Percentiles rank a stretch among this genome's conserved stretches.
Conservation (phyloP, 179 eudicot genomes). For the Amaranthus tricolor region DNA sequence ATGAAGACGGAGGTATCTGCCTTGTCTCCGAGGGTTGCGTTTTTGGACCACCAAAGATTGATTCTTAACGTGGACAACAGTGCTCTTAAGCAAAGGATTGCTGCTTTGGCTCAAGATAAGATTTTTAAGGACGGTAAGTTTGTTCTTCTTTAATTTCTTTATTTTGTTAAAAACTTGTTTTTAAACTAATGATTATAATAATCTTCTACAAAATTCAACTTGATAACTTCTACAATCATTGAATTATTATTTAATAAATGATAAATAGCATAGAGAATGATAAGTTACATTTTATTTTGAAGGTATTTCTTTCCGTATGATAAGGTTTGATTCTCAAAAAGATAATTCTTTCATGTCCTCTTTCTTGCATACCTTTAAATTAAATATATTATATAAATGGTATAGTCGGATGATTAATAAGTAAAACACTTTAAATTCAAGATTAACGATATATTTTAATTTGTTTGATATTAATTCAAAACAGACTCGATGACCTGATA, state of each 20-base stretch:
- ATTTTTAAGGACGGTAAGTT: conserved; percentile 83
- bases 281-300: no score
- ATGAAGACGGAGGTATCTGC: conserved; percentile 85
- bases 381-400: no score
- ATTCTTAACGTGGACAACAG: conserved; percentile 87
- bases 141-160: neutral
- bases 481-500: no score
- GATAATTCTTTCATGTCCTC: no score
- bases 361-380: no score
- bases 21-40: conserved; percentile 91
- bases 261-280: no score
- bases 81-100: conserved; percentile 84
- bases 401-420: no score
- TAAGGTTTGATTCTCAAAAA: no score
- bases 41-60: conserved; percentile 81
- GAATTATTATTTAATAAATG: neutral
- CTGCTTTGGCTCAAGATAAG: conserved; percentile 89
- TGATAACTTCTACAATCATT: neutral
- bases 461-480: no score
- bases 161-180: neutral
- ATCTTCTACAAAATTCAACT: neutral
- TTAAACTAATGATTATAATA: neutral
- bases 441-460: no score
- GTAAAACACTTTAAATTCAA: neutral
- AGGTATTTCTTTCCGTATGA: no score